Percentiles rank a stretch among this genome's conserved stretches.
Conservation (phyloP, 371 early-diverging fungal genomes). For the Apophysomyces variabilis region DNA sequence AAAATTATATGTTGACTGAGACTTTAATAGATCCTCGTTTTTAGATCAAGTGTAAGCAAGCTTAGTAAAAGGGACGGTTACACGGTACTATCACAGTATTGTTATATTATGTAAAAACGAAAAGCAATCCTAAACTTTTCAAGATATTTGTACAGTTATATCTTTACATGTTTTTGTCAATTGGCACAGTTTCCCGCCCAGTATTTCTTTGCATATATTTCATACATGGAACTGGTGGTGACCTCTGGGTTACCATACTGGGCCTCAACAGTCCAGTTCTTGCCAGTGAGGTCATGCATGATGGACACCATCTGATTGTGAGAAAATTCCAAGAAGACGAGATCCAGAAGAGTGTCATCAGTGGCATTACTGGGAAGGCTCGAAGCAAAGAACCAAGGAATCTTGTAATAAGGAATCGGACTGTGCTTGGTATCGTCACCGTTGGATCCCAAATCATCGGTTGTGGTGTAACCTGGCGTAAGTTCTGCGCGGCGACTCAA, state of each 20-base stretch:
- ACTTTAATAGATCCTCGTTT: no score
- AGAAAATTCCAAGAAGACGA: constrained; percentile 42
- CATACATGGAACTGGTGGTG: constrained; percentile 37
- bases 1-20: no score
- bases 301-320: constrained; percentile 29
- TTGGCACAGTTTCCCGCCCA: constrained; percentile 16
- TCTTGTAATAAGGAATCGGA: constrained; percentile 46
- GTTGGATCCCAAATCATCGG: constrained; percentile 54
- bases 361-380: constrained; percentile 26
- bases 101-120: no score
- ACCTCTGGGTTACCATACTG: constrained; percentile 29
- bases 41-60: no score
- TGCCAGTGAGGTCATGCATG: constrained; percentile 32
- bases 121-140: neutral
- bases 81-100: no score
- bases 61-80: no score
- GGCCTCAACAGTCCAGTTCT: constrained; percentile 21
- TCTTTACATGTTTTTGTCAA: neutral
- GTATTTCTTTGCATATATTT: constrained; percentile 18
- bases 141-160: neutral
- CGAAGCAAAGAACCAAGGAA: constrained; percentile 44
- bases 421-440: constrained; percentile 48
- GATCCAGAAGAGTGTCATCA: constrained; percentile 27
- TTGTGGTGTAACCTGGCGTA: constrained; percentile 62
- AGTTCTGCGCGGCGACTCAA: constrained; percentile 19